Base-by-base conservation (phyloP, 2,329 filamentous ascomycete genomes). In the Diaporthe citri region DNA sequence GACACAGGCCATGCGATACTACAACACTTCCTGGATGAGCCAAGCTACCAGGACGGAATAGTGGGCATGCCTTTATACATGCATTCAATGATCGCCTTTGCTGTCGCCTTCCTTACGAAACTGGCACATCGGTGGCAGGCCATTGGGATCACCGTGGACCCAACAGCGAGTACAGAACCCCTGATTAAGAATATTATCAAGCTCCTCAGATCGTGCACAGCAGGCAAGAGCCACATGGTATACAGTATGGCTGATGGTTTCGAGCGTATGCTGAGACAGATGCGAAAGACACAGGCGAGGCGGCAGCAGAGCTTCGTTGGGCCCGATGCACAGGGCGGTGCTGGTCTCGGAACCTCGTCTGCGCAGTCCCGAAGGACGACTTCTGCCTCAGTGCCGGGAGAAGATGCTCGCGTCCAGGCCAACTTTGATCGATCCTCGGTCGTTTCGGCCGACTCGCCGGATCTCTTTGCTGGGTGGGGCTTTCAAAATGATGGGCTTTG, bases 171-270 rank as follows among this genome's bases (percentile, higher is more conserved):
- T 13, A 67, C 62, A 1, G 62, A 67, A 1, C 62, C 62, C 0
- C 17, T 67, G 31, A 67, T 67, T 2, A 67, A 67, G 28, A 15
- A 52, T 3, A 39, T 67, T 3, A 67, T 67, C 62, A 51, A 36
- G 20, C 62, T 67, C 7, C 46, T 67, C 2, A 67, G 62, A 9
- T 67, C 62, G 1, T 67, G 62, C 22, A 67, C 46, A 1, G 62
- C 62, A n/a, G 62, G 62, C 6, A 67, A 51, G 62, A 67, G 52
- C 22, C 62, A 67, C 43, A 67, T 67, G 62, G 62, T 67, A 12
- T 67, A 67, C 46, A 67, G 62, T 9, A 67, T 67, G 62, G 62
- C 62, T 36, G 62, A 67, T 25, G 62, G 62, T 3, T 67, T 67
- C 22, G 62, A 67, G 46, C 43, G 46, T 0, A 51, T 67, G 62